Evolutionary conservation across 768 basidiomycete species (phyloP).

Genomic region (Cystofilobasidium capitatum): DNA sequence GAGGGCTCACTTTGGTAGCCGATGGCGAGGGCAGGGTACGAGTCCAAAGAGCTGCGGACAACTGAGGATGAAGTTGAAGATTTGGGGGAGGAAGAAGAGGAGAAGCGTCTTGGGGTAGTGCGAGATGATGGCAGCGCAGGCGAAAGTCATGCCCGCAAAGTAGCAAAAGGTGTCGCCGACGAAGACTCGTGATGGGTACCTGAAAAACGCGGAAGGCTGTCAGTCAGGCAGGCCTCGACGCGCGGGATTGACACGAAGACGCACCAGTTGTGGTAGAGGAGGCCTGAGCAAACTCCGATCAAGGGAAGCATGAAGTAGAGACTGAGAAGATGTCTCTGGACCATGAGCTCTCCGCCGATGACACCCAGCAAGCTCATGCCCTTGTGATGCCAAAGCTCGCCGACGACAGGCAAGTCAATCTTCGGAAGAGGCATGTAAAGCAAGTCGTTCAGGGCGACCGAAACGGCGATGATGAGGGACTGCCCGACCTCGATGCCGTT

Average conservation of each 20-base stretch:
- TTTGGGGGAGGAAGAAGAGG: constrained; percentile 93
- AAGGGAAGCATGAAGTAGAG: constrained; percentile 95
- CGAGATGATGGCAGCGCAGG: constrained; percentile 91
- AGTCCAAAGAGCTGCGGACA: constrained; percentile 90
- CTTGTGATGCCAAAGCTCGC: constrained; percentile 32
- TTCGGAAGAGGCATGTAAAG: constrained; percentile 75
- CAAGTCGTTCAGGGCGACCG: constrained; percentile 82
- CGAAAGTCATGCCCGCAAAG: constrained; percentile 95
- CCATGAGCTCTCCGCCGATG: constrained; percentile 62
- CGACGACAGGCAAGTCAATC: constrained; percentile 56
- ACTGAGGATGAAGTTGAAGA: constrained; percentile 92
- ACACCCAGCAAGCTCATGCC: constrained; percentile 54
- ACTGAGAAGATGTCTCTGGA: constrained; percentile 88
- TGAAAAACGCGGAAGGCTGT: constrained; percentile 37
- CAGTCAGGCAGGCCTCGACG: neutral
- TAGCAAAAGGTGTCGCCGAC: constrained; percentile 97
- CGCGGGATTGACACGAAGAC: constrained; percentile 36
- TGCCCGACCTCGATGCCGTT: constrained; percentile 94
- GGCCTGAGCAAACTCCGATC: constrained; percentile 76
- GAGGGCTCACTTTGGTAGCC: constrained; percentile 66
- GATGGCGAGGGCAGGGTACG: constrained; percentile 86
- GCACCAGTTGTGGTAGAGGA: constrained; percentile 93
- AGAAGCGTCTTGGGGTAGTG: constrained; percentile 96
- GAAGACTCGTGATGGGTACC: constrained; percentile 93
- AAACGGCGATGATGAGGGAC: constrained; percentile 80